Evolutionary conservation across 208 protist species (phyloP), one percentile per base, ranked within the genome.

Genomic region (Crithidia expoeki): DNA sequence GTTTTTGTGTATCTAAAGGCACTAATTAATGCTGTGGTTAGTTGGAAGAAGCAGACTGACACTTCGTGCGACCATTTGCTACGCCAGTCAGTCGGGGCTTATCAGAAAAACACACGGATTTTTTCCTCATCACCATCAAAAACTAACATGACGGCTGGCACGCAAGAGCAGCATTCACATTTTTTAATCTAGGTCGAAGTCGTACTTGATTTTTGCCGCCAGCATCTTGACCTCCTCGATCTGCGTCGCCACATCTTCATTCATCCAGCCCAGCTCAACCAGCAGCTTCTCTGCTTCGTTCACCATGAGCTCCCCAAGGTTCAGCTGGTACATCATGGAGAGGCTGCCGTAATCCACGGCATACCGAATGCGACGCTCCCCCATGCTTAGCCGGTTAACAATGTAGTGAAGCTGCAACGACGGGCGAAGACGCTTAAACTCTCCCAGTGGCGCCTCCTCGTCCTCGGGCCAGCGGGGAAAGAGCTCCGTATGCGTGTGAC

Each of bases 301-400:
- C 32, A 96, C 61, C 88, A 93, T 93, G 38, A 79, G 34, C 82
- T 92, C 89, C 3, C 89, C 92, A 5, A 93, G 63, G 52, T 93
- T 92, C 17, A 96, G 79, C 64, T 96, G 88, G 25, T 85, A 70
- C 92, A 96, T 96, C 89, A 94, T 94, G 51, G 83, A 73, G 10
- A 92, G 57, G 47, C 89, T 84, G 16, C 92, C 89, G 58, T 90
- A 96, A 77, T 96, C 89, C 4, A 71, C 55, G 12, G 89, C 86
- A 57, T 86, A 93, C 32, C 71, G 80, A 17, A 96, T 77, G 16
- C 85, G 92, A 2, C 92, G 89, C 75, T 94, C 88, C 5, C 80
- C 92, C 78, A 87, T 88, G 33, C 83, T 75, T 9, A 96, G 83
- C 0, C 88, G 81, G 47, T 91, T 81, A 10, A 93, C 25, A 36